Conservation (phyloP, 1,284 basidiomycete species). For the Cystobasidium slooffiae region DNA sequence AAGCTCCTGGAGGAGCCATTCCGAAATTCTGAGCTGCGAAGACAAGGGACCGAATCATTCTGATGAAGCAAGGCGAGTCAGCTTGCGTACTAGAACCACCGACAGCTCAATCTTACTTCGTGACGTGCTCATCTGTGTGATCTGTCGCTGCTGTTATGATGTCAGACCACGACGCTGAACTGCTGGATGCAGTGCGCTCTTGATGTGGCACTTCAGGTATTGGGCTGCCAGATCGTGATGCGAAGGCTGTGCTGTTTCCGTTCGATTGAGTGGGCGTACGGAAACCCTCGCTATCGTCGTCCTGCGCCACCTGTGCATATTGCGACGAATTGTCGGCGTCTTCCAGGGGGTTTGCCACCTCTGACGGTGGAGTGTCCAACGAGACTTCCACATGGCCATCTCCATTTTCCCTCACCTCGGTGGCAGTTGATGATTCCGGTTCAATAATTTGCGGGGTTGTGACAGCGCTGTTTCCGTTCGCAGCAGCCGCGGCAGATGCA, state of each 20-base stretch:
- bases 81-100: background rate
- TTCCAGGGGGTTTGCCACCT: background rate
- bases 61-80: slow-evolving; percentile 5
- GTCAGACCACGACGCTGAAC: slow-evolving; percentile 32
- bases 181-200: background rate
- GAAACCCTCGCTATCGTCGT: slow-evolving; percentile 3
- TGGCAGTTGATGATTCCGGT: background rate
- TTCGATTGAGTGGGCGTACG: background rate
- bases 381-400: slow-evolving; percentile 23
- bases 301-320: background rate
- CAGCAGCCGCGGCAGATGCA: too few relatives aligned
- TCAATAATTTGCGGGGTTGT: background rate
- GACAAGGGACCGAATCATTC: slow-evolving; percentile 48
- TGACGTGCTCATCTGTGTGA: slow-evolving; percentile 52
- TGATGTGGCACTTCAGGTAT: background rate
- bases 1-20: slow-evolving; percentile 47
- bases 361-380: slow-evolving; percentile 18
- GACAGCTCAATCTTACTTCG: slow-evolving; percentile 41
- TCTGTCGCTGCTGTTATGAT: slow-evolving; percentile 45
- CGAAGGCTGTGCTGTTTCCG: background rate
- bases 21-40: slow-evolving; percentile 51
- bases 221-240: background rate
- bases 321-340: background rate
- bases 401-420: background rate
- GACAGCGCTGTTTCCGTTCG: background rate